A percentile compares a stretch with the other conserved stretches of the same genome.
phyloP scores from a whole-genome alignment of 1,284 basidiomycete species.

The Boletellus deceptivus region DNA sequence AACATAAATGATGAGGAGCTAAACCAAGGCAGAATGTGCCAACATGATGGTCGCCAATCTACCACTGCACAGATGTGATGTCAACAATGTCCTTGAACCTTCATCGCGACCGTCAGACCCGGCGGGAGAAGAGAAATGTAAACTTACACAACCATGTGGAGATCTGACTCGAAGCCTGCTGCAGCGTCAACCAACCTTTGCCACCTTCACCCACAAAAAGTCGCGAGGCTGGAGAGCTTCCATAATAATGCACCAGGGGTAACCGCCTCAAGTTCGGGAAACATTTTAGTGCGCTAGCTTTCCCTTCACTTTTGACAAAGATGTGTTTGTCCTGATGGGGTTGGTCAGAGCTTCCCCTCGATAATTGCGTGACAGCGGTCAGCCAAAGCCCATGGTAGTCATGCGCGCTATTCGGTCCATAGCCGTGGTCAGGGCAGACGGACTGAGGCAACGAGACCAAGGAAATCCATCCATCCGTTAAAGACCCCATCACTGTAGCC shows the following conservation, averaged over 20 bases:
- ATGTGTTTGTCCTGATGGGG: slow-evolving; percentile 4
- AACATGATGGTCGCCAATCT: slow-evolving; percentile 24
- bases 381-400: neutral
- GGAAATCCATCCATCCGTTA: slow-evolving; percentile 3
- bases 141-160: slow-evolving; percentile 13
- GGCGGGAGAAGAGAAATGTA: slow-evolving; percentile 29
- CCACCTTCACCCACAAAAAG: slow-evolving; percentile 13
- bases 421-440: neutral
- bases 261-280: slow-evolving; percentile 18
- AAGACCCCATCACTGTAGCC: slow-evolving; percentile 27
- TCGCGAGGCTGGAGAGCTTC: slow-evolving; percentile 17
- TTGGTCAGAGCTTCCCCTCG: neutral
- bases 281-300: slow-evolving; percentile 5
- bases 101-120: slow-evolving; percentile 17
- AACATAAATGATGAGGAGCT: slow-evolving; percentile 13
- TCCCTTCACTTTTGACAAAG: slow-evolving; percentile 3
- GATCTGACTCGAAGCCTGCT: slow-evolving; percentile 21
- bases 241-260: slow-evolving; percentile 27
- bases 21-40: slow-evolving; percentile 26
- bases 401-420: neutral
- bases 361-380: neutral
- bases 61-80: slow-evolving; percentile 18
- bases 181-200: slow-evolving; percentile 16
- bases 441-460: slow-evolving; percentile 1
- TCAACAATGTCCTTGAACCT: slow-evolving; percentile 24